Evolutionary conservation across 139 green algal genomes (phyloP).

Genomic region (Coccomyxa sp.): DNA sequence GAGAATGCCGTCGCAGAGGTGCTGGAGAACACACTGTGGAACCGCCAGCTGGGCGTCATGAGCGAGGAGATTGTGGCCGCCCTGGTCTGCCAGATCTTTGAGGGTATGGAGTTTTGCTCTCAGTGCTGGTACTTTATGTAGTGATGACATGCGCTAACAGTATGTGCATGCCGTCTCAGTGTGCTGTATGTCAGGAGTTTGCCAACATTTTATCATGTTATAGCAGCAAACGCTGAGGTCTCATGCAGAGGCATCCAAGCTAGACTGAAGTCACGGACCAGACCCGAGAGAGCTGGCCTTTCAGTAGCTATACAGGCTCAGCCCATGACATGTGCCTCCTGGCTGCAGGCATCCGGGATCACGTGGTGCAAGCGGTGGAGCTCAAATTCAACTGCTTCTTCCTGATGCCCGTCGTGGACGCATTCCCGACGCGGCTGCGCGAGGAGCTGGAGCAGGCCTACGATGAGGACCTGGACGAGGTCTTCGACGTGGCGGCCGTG

Average conservation of each 20-base stretch:
- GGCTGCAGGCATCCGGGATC: constrained; percentile 86
- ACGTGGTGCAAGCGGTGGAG: constrained; percentile 81
- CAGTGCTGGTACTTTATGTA: too few relatives aligned
- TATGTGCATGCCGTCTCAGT: too few relatives aligned
- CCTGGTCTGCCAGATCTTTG: constrained; percentile 87
- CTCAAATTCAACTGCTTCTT: constrained; percentile 99
- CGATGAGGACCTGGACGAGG: constrained; percentile 76
- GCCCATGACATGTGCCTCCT: too few relatives aligned
- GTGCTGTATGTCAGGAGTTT: too few relatives aligned
- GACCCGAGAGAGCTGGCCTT: too few relatives aligned
- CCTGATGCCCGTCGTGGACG: constrained; percentile 93
- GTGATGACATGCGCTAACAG: too few relatives aligned
- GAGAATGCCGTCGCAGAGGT: constrained; percentile 51
- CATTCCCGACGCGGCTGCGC: constrained; percentile 76
- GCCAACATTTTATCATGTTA: too few relatives aligned
- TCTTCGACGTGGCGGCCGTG: constrained; percentile 84
- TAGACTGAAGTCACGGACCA: too few relatives aligned
- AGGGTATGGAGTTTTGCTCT: constrained; percentile 23
- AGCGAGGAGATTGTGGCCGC: constrained; percentile 85
- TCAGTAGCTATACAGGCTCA: too few relatives aligned
- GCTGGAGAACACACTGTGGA: constrained; percentile 88
- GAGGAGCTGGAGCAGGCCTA: constrained; percentile 84
- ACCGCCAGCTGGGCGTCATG: constrained; percentile 68
- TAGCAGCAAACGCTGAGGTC: too few relatives aligned
- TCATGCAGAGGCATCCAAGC: too few relatives aligned